Base-by-base conservation (phyloP, 176 grass and related monocot species). In the Elaeis guineensis region DNA sequence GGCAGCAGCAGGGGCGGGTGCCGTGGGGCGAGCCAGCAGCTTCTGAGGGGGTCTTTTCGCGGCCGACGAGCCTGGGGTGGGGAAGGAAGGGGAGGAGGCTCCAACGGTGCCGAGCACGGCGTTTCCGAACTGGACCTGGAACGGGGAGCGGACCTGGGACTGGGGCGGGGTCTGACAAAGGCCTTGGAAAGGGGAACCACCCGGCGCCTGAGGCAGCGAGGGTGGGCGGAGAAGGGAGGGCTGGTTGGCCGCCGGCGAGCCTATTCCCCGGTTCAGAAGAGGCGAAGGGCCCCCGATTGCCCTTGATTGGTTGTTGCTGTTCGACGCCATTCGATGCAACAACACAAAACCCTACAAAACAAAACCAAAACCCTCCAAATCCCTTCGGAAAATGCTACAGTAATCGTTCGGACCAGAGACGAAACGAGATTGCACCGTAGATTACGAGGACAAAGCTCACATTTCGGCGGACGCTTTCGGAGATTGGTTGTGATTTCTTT, bases 1-100 rank as follows among this genome's bases (percentile, higher is more conserved):
- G 0, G 77, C 77, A 1, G 69, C 53, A 11, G 73, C 50, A 15
- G 78, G 76, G 7, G 18, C 25, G 44, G 89, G 74, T 0, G 58
- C 75, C 25, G 65, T 61, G 8, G 80, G 76, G 0, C 81, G 74
- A 29, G 70, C 49, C 0, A 80, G 78, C 61, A 84, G 93, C 58
- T 90, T 96, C 67, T 85, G 86, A 3, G 87, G 84, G 9, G 87
- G 93, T 1, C 84, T 75, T 65, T 91, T 97, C 63, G 72, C 29
- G 18, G 49, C 57, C 4, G 58, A 54, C 58, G 61, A 8, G 19
- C 58, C 75, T 28, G 82, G 74, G 0, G 80, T 70, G 2, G 59
- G 55, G 2, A 69, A 63, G 0, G 75, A 63, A n/a, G 77, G 61
- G 3, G 68, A 48, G 16, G 78, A 69, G n/a, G 69, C 59, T 58